Conservation (phyloP, 108 stramenopile genomes). For the Conticribra guillardii region DNA sequence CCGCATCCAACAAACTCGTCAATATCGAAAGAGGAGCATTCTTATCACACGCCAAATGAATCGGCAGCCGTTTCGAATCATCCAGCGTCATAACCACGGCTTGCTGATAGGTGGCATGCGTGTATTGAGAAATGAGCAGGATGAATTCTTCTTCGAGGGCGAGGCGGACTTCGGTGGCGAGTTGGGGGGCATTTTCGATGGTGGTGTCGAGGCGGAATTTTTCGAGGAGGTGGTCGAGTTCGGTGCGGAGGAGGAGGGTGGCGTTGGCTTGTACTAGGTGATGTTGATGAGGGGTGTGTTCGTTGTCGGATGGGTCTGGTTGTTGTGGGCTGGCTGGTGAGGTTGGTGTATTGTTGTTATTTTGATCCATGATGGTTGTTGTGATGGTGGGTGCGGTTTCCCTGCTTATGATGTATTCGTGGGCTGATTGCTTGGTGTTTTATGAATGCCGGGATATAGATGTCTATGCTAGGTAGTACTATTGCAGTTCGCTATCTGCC, state of each 20-base stretch:
- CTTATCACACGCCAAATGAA: conserved; percentile 74
- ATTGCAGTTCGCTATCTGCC: too few species aligned
- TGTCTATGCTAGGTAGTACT: too few species aligned
- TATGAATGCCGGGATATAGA: too few species aligned
- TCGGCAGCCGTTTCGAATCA: conserved; percentile 49
- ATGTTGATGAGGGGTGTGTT: too few species aligned
- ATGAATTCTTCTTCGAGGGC: conserved; percentile 58
- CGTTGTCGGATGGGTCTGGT: too few species aligned
- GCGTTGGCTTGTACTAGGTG: too few species aligned
- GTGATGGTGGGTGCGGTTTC: too few species aligned
- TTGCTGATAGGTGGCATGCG: conserved; percentile 39
- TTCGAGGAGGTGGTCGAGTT: conserved; percentile 38
- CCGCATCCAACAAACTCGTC: conserved; percentile 53
- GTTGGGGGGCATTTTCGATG: conserved; percentile 12
- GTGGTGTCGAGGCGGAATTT: conserved; percentile 32
- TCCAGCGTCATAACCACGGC: conserved; percentile 57
- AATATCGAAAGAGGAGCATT: conserved; percentile 67
- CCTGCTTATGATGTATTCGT: too few species aligned
- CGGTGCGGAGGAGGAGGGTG: conserved; percentile 14
- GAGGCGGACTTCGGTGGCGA: conserved; percentile 28
- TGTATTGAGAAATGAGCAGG: conserved; percentile 53
- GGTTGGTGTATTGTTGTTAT: too few species aligned
- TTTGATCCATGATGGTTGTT: too few species aligned
- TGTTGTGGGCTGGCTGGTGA: too few species aligned
- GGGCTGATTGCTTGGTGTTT: too few species aligned